Base-by-base conservation (phyloP, 495 filamentous ascomycete species). In the Paragyromitra xinjiangensis region DNA sequence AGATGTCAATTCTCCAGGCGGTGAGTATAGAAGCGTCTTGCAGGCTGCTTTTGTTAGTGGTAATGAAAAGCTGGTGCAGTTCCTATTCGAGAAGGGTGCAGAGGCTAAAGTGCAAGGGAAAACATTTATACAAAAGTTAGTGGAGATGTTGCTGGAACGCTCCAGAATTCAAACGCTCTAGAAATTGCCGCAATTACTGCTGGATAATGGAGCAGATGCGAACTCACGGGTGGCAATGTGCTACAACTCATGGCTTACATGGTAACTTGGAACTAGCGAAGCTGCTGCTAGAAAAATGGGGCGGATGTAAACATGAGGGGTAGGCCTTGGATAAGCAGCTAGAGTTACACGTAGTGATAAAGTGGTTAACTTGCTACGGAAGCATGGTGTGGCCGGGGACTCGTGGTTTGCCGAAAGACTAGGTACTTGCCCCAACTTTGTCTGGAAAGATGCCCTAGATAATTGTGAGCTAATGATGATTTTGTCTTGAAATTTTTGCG, bases 1-100 rank as follows among this genome's bases (percentile, higher is more conserved):
- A 29, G 42, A 77, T n/a, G 71, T 73, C 50, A 66, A 63, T 34
- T 40, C 42, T 11, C 24, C 26, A 37, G 45, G 59, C 3, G 56
- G 76, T 1, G 73, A 75, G 34, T 19, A 75, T 53, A 66, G 45
- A 45, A 89, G 88, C 42, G 87, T 86, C 44, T 77, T 92, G 48
- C 90, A 90, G 85, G 86, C 85, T 2, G 89, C 90, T n/a, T 88
- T 88, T 22, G 86, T 86, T 84, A 86, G 85, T 77, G 88, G 88
- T 22, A 85, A 88, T 75, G 85, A 84, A 58, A 84, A 88, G 71
- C 79, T 88, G 0, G 74, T 90, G 53, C 82, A 87, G 42, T 63
- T 86, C n/a, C 78, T 90, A 11, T 83, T 91, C 29, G 50, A 75
- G 11, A 84, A 85, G 2, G 86, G 85, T 14, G 88, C 88, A 26